phyloP scores from a whole-genome alignment of 1,139 yeast species.

The Hyphopichia khmerensis region DNA sequence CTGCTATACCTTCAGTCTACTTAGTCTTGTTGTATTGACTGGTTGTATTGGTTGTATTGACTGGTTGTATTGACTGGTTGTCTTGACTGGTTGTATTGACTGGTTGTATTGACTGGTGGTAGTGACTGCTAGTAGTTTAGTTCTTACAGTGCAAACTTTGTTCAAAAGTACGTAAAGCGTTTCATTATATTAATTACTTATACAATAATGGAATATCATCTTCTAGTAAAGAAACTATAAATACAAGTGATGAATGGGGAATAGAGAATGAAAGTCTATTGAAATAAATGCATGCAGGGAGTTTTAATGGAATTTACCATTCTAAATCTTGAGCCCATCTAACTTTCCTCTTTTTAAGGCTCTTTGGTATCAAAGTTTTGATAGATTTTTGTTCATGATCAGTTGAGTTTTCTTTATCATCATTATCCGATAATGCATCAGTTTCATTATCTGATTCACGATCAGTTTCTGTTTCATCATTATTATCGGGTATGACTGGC shows the following conservation, averaged over 20 bases:
- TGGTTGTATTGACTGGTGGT: too few species aligned
- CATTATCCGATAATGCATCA: not conserved
- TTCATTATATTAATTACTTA: too few species aligned
- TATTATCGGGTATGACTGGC: not conserved
- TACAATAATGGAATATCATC: too few species aligned
- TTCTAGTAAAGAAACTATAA: too few species aligned
- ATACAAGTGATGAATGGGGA: not conserved
- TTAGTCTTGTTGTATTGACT: too few species aligned
- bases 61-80: too few species aligned
- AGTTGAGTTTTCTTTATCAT: constrained; percentile 5
- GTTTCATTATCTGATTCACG: constrained; percentile 3
- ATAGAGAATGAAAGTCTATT: not conserved
- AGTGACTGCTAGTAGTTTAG: too few species aligned
- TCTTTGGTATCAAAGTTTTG: not conserved
- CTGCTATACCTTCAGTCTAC: too few species aligned
- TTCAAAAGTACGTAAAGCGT: too few species aligned
- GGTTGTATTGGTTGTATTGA: too few species aligned
- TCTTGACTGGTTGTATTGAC: too few species aligned
- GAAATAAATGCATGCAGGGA: not conserved
- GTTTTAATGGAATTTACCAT: constrained; percentile 41
- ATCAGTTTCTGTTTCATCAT: not conserved
- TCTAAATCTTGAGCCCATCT: constrained; percentile 56
- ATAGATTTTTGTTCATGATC: not conserved
- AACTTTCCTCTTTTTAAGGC: constrained; percentile 17
- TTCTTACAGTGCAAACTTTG: too few species aligned